Percentiles rank a stretch among this genome's conserved stretches.
phyloP scores from a whole-genome alignment of 306 rosid species.

The Comarum palustre region DNA sequence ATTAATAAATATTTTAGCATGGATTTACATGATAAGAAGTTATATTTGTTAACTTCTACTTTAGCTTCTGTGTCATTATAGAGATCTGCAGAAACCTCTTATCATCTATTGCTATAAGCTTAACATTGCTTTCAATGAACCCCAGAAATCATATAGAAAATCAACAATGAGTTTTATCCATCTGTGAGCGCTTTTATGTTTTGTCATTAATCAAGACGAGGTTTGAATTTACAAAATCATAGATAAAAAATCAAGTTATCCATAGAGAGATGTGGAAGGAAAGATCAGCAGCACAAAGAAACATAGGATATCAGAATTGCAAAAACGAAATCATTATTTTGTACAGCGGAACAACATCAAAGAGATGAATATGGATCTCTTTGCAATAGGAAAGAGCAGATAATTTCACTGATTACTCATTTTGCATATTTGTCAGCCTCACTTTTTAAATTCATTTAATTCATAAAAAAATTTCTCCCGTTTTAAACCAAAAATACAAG shows the following conservation, averaged over 20 bases:
- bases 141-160: not conserved
- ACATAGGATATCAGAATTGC: not conserved
- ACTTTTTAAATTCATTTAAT: not conserved
- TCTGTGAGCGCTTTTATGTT: not conserved
- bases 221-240: not conserved
- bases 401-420: not conserved
- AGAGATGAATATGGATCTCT: not conserved
- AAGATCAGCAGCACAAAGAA: slow-evolving; percentile 1
- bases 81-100: not conserved
- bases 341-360: not conserved
- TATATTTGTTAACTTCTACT: not conserved
- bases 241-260: not conserved
- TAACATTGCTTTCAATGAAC: not conserved
- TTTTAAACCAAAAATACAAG: slow-evolving; percentile 1
- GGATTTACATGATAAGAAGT: not conserved
- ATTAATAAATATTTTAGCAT: not conserved
- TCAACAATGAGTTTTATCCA: not conserved
- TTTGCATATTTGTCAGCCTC: not conserved
- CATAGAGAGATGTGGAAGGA: not conserved
- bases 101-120: not conserved
- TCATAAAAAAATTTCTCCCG: not conserved
- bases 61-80: not conserved
- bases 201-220: not conserved
- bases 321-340: not conserved
- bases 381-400: not conserved